phyloP scores from a whole-genome alignment of 2,329 filamentous ascomycete species.

The Penicillium nordicum region DNA sequence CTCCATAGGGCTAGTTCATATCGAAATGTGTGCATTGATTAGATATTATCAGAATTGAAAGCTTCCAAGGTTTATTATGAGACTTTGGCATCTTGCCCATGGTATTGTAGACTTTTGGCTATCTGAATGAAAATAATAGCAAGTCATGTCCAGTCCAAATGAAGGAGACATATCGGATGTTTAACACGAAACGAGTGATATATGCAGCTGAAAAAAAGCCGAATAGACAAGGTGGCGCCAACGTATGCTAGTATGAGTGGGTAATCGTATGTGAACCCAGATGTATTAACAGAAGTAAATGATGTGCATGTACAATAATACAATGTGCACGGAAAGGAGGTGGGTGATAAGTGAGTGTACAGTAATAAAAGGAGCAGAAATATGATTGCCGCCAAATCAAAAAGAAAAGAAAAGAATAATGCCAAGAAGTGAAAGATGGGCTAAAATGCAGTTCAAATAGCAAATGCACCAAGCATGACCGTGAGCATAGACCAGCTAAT shows the following conservation, averaged over 20 bases:
- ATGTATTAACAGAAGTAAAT: slow-evolving; percentile 5
- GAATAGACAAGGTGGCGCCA: background rate
- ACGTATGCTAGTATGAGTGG: background rate
- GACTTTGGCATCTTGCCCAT: background rate
- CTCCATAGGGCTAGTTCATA: background rate
- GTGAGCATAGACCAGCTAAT: slow-evolving; percentile 18
- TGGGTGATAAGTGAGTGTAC: background rate
- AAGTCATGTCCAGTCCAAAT: background rate
- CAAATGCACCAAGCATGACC: slow-evolving; percentile 9
- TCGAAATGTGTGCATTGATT: background rate
- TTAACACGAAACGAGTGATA: slow-evolving; percentile 1
- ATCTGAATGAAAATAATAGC: background rate
- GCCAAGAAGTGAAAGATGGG: slow-evolving; percentile 1
- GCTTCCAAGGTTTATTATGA: background rate
- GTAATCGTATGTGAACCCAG: background rate
- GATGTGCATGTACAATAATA: background rate
- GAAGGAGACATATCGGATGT: background rate
- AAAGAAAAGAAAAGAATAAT: background rate
- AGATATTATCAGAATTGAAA: too few species aligned
- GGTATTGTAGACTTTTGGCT: background rate
- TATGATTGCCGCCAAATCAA: slow-evolving; percentile 1
- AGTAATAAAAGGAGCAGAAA: slow-evolving; percentile 1
- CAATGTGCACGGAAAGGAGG: background rate
- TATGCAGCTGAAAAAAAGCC: background rate
- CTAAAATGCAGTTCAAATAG: slow-evolving; percentile 11